Evolutionary conservation across 805 yeast genomes (phyloP).

Genomic region (Clavispora asparagi): DNA sequence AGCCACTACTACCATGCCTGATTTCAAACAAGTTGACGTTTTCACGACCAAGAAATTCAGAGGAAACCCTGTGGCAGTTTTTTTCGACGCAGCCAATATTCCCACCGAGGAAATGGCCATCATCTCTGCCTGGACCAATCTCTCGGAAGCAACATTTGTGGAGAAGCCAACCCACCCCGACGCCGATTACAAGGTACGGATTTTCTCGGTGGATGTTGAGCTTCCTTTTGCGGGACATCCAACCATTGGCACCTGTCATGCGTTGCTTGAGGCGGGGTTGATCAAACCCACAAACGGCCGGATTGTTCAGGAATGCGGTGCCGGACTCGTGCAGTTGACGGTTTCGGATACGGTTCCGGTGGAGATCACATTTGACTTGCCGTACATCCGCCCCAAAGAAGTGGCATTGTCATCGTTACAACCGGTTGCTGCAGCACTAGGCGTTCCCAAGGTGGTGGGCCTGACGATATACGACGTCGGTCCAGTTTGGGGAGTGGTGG

Average conservation of each 20-base stretch:
- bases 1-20: slow-evolving; percentile 3
- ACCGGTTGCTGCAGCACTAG: slow-evolving; percentile 4
- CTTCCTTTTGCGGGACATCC: slow-evolving; percentile 66
- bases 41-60: slow-evolving; percentile 33
- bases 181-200: slow-evolving; percentile 46
- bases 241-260: slow-evolving; percentile 48
- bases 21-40: slow-evolving; percentile 38
- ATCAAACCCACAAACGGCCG: slow-evolving; percentile 21
- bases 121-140: slow-evolving; percentile 56
- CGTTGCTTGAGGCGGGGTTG: slow-evolving; percentile 35
- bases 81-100: slow-evolving; percentile 37
- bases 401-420: not conserved
- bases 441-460: slow-evolving; percentile 8
- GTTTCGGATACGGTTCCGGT: slow-evolving; percentile 11
- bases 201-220: slow-evolving; percentile 44
- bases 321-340: slow-evolving; percentile 36
- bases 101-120: slow-evolving; percentile 37
- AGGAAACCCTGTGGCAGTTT: slow-evolving; percentile 57
- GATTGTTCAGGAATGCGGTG: slow-evolving; percentile 40
- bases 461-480: slow-evolving; percentile 38
- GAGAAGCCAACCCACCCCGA: slow-evolving; percentile 30
- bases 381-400: slow-evolving; percentile 10
- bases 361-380: slow-evolving; percentile 25
- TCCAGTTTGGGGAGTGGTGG: slow-evolving; percentile 40
- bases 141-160: slow-evolving; percentile 55